Conservation (phyloP, 495 filamentous ascomycete species). For the Neurospora terricola region DNA sequence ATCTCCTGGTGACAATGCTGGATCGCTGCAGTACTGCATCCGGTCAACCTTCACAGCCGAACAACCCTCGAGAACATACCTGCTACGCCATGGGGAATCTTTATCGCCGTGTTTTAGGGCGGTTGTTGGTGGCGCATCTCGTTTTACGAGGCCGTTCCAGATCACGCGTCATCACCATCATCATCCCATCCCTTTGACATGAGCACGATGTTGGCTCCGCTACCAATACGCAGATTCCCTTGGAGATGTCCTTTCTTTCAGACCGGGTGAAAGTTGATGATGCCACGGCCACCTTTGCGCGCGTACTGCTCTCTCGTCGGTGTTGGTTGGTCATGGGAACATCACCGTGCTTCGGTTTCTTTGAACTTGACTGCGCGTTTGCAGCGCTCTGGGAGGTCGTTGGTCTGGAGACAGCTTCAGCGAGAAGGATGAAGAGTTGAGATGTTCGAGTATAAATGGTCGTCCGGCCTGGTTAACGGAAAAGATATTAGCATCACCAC, state of each 20-base stretch:
- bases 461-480: background rate
- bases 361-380: background rate
- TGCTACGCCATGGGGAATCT: background rate
- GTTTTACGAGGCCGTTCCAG: background rate
- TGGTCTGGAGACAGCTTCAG: background rate
- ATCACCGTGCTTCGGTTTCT: background rate
- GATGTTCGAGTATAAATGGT: background rate
- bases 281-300: background rate
- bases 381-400: background rate
- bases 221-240: background rate
- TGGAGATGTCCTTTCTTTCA: background rate
- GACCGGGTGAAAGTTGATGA: fast-evolving
- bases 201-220: background rate
- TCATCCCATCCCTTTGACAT: background rate
- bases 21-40: too few species aligned
- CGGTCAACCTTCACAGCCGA: background rate
- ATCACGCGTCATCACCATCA: background rate
- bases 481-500: background rate
- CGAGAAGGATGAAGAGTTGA: background rate
- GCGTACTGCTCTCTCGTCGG: background rate
- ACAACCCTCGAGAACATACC: background rate
- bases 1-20: too few species aligned
- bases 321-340: background rate
- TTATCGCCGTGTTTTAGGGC: background rate
- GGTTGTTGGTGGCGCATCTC: background rate